A percentile compares a stretch with the other conserved stretches of the same genome.
Evolutionary conservation across 169 alveolate genomes (phyloP).

Genomic region (Plasmodium cynomolgi): DNA sequence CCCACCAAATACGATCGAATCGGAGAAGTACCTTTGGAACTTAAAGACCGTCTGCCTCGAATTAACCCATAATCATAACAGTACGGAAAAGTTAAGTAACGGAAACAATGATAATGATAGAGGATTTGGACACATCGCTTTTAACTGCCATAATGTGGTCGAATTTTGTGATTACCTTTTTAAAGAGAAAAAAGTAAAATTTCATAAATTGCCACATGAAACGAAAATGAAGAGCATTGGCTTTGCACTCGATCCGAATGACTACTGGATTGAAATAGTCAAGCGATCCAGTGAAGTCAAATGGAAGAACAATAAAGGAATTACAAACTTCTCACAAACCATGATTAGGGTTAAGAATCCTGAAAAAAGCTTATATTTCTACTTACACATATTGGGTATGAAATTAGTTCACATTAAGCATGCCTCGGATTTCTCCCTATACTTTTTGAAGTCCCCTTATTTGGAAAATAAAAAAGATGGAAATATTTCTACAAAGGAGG

Average conservation of each 20-base stretch:
- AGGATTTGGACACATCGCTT: conserved; percentile 88
- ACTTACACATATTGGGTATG: conserved; percentile 79
- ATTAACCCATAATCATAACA: conserved; percentile 83
- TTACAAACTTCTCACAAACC: conserved; percentile 81
- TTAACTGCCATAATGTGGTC: conserved; percentile 77
- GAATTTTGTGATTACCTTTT: conserved; percentile 45
- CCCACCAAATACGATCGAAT: conserved; percentile 73
- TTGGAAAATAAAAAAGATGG: background rate
- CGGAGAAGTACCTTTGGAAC: conserved; percentile 83
- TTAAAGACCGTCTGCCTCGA: conserved; percentile 80
- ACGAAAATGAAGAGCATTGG: conserved; percentile 84
- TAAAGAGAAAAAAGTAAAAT: conserved; percentile 74
- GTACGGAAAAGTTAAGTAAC: conserved; percentile 78
- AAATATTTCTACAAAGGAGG: background rate
- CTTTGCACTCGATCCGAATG: conserved; percentile 86
- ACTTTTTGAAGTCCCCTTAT: conserved; percentile 61
- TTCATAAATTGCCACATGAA: conserved; percentile 85
- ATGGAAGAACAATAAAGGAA: conserved; percentile 53
- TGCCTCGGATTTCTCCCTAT: conserved; percentile 43
- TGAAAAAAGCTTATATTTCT: conserved; percentile 75
- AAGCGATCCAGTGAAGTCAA: conserved; percentile 74
- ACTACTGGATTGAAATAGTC: conserved; percentile 85
- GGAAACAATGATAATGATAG: conserved; percentile 84
- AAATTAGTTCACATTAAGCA: conserved; percentile 66
- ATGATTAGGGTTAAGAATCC: conserved; percentile 86